These are phyloP conservation scores for Monascus purpureus DNA, from an alignment of 495 filamentous ascomycete genomes.

Conservation along the genomic window DNA sequence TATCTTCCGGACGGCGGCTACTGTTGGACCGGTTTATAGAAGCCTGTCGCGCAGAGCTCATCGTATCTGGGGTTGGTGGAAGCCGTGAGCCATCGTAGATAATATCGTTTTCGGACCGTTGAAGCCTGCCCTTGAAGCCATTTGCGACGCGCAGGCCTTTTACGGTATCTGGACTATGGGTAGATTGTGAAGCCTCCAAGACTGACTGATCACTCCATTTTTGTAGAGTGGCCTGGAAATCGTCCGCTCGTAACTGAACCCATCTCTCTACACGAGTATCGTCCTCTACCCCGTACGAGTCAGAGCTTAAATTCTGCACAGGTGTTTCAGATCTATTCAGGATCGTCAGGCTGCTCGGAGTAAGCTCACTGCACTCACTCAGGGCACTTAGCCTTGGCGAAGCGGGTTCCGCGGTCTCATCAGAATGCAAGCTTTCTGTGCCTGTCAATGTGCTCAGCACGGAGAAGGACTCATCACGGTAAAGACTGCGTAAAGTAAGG, in stretches of 20 bases:
- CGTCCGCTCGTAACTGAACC: constrained; percentile 14
- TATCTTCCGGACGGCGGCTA: constrained; percentile 11
- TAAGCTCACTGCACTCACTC: constrained; percentile 67
- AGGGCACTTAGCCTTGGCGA: constrained; percentile 63
- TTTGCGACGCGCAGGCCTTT: constrained; percentile 8
- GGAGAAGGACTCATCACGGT: constrained; percentile 29
- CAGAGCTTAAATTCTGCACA: constrained; percentile 8
- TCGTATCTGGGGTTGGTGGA: constrained; percentile 32
- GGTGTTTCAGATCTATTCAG: constrained; percentile 13
- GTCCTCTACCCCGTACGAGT: neutral
- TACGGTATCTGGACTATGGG: constrained; percentile 7
- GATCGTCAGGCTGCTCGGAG: constrained; percentile 29
- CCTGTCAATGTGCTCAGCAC: constrained; percentile 19
- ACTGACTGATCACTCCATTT: constrained; percentile 7
- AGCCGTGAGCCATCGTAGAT: constrained; percentile 22
- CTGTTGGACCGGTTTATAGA: constrained; percentile 21
- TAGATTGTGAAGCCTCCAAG: constrained; percentile 9
- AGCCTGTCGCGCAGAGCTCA: constrained; percentile 25
- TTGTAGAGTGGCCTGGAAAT: constrained; percentile 9
- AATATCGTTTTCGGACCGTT: constrained; percentile 15
- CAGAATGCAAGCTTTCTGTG: constrained; percentile 25
- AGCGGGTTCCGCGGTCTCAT: constrained; percentile 15
- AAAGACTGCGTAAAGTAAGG: constrained; percentile 50
- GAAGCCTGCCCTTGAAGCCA: constrained; percentile 5
- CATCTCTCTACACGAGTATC: constrained; percentile 14